Evolutionary conservation across 495 filamentous ascomycete species (phyloP).

Genomic region (Talaromyces borbonicus): DNA sequence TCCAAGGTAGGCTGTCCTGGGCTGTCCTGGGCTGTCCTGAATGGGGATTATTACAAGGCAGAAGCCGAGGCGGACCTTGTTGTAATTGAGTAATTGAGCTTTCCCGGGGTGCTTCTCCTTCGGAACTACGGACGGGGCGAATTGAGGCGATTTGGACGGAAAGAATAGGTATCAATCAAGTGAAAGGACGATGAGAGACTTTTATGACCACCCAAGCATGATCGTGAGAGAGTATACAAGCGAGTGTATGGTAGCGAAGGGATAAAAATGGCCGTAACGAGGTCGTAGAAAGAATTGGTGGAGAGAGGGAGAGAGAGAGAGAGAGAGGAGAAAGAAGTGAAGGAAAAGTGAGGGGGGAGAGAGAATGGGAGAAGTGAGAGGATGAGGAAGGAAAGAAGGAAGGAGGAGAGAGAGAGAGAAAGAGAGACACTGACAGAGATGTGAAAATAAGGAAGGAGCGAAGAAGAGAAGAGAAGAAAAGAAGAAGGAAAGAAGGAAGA

Average conservation of each 20-base stretch:
- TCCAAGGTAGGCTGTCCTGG: no score
- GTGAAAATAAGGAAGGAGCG: background rate
- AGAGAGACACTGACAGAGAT: background rate
- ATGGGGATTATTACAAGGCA: no score
- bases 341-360: slow-evolving; percentile 1
- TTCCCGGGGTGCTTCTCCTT: background rate
- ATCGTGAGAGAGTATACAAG: background rate
- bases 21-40: no score
- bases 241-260: background rate
- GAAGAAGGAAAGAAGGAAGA: slow-evolving; percentile 3
- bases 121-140: background rate
- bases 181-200: background rate
- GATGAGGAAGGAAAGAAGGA: background rate
- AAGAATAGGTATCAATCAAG: background rate
- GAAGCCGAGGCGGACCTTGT: no score
- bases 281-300: background rate
- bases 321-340: slow-evolving; percentile 4
- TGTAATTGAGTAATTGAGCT: background rate
- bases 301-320: background rate
- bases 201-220: background rate
- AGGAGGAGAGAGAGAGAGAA: background rate
- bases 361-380: background rate
- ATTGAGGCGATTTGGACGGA: background rate
- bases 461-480: slow-evolving; percentile 11
- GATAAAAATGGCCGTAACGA: background rate